Base-by-base conservation (phyloP, 2,329 filamentous ascomycete genomes). In the Kalmusia sp. region DNA sequence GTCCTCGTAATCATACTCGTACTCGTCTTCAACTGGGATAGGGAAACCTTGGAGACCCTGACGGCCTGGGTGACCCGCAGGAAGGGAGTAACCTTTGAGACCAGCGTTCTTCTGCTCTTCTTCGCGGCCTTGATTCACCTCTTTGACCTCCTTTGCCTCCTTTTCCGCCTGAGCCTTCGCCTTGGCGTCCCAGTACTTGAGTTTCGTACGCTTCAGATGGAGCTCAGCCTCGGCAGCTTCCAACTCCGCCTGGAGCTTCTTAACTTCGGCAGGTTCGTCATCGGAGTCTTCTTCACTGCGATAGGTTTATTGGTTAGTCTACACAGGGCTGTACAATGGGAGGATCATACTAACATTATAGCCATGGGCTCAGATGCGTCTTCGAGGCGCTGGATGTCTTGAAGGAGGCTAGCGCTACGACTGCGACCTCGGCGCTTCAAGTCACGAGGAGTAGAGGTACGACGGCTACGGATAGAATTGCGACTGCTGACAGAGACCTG, bases 141-240 rank as follows among this genome's bases (percentile, higher is more conserved):
- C n/a, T n/a, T n/a, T n/a, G n/a, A 25, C n/a, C 19, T 28, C 40
- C 48, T 38, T 22, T 33, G 39, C 45, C 11, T 11, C 33, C 15
- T 37, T 60, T 52, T 31, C 44, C 8, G 33, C 24, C 22, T 35
- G 9, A 3, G 44, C 60, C 50, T 51, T 41, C 49, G 61, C 62
- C 40, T 58, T 67, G 4, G 61, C 61, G 40, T 64, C 56, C 2
- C 66, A 48, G 28, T 66, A 66, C 41, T 55, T 49, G 12, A 62
- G 58, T 44, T 59, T 65, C 9, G 68, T 40, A 11, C 64, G 61
- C 6, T 63, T 61, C 39, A 65, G 54, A 37, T 59, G 62, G 15
- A 72, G 61, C 51, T 72, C 69, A 6, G 69, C 69, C 45, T 73
- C 68, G 2, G 68, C 69, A n/a, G 67, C 51, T 27, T 71, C 65